Percentiles rank a stretch among this genome's conserved stretches.
These are phyloP conservation scores for Torrubiella hemipterigena DNA, from an alignment of 2,329 filamentous ascomycete species.

Conservation along the genomic window DNA sequence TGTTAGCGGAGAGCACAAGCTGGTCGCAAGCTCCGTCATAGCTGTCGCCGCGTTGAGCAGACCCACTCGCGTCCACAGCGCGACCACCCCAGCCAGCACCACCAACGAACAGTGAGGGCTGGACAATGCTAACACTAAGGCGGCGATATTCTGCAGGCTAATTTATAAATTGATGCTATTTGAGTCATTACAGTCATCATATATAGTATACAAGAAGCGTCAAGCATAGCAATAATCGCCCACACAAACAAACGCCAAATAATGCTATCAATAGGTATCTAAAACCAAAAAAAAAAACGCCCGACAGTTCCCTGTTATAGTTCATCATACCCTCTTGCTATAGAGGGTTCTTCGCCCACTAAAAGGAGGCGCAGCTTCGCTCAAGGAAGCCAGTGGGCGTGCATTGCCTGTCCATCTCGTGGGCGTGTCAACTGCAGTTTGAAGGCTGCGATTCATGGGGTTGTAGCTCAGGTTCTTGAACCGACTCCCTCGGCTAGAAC, in stretches of 20 bases:
- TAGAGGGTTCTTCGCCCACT: constrained; percentile 14
- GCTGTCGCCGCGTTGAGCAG: not conserved
- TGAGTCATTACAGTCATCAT: too few relatives aligned
- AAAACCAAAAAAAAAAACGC: too few relatives aligned
- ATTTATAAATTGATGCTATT: too few relatives aligned
- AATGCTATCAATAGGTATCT: too few relatives aligned
- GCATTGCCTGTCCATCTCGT: constrained; percentile 33
- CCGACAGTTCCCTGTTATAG: not conserved
- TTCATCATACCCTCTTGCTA: not conserved
- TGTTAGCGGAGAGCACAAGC: not conserved
- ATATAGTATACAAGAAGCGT: too few relatives aligned
- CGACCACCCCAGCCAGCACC: not conserved
- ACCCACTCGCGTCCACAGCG: not conserved
- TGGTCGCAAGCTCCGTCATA: not conserved
- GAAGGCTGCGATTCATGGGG: not conserved
- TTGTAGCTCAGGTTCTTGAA: constrained; percentile 9
- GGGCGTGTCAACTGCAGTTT: constrained; percentile 25
- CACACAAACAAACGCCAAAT: too few relatives aligned
- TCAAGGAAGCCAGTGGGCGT: constrained; percentile 20
- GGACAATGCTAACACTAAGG: not conserved
- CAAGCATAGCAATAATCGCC: too few relatives aligned
- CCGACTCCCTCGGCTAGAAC: constrained; percentile 14
- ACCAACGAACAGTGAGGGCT: constrained; percentile 1
- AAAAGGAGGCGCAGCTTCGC: constrained; percentile 9
- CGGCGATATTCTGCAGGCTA: too few relatives aligned